Conservation (phyloP, 2,329 filamentous ascomycete genomes). For the Pyricularia pennisetigena region DNA sequence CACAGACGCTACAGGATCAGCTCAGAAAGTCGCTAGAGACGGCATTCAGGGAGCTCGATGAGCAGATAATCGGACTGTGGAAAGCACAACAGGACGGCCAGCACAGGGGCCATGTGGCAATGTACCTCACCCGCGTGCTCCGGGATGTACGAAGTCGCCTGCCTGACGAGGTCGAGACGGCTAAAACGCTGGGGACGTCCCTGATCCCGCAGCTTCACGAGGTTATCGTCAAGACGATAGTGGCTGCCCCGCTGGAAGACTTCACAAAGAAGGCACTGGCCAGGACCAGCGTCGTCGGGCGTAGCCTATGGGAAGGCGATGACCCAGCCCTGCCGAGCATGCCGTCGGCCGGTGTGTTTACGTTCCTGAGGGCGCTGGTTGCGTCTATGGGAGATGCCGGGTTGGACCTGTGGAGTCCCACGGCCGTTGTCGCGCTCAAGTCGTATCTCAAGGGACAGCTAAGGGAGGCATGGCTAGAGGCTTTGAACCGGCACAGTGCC, state of each 20-base stretch:
- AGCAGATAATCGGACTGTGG: conserved; percentile 42
- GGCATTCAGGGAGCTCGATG: conserved; percentile 38
- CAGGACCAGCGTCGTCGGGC: conserved; percentile 43
- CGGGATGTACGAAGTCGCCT: conserved; percentile 63
- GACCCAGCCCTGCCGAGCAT: conserved; percentile 65
- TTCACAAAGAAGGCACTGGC: conserved; percentile 32
- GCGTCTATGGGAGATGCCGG: conserved; percentile 60
- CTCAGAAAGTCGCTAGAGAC: conserved; percentile 21
- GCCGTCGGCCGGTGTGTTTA: conserved; percentile 66
- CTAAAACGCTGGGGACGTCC: conserved; percentile 46
- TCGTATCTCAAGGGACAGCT: conserved; percentile 40
- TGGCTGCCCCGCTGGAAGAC: conserved; percentile 35
- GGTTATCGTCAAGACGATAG: conserved; percentile 45
- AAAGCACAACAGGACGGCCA: conserved; percentile 25
- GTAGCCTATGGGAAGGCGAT: conserved; percentile 67
- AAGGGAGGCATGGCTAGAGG: conserved; percentile 33
- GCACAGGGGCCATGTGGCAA: conserved; percentile 37
- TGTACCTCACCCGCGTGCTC: conserved; percentile 64
- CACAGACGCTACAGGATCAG: conserved; percentile 22
- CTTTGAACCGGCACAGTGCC: conserved; percentile 20
- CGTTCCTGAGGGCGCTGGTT: conserved; percentile 56
- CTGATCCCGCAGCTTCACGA: conserved; percentile 57
- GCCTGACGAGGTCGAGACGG: conserved; percentile 34
- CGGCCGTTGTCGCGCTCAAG: conserved; percentile 56
- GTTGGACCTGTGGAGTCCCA: conserved; percentile 70